Evolutionary conservation across 805 yeast species (phyloP), one percentile per base, ranked within the genome.

Genomic region (Candida krabiensis): DNA sequence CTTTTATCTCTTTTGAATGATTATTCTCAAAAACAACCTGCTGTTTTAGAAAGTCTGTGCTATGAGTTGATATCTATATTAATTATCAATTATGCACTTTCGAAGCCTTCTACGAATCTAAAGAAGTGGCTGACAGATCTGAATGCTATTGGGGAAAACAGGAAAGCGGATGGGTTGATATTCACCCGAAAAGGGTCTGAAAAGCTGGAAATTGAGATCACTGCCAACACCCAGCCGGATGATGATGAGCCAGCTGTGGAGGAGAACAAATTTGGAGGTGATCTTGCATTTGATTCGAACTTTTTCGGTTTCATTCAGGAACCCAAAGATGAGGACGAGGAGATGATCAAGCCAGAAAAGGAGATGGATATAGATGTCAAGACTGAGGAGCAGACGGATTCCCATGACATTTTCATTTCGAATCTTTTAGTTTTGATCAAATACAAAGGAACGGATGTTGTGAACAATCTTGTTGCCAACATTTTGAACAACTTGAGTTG

Each of bases 281-380:
- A 49, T 17, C 27, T 40, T 9, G 50, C 47, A 8, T 46, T 53
- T 30, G 63, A 60, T 24, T 40, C 53, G 4, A 55, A 50, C 17
- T 54, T 60, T 19, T 57, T 60, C 44, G 63, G 63, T 1, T 55
- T 57, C 34, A 52, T 58, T 9, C 50, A 55, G 29, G 63, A 58
- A 12, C 60, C 63, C 1, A 40, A 51, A 23, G 48, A 44, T 17
- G 47, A 6, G 18, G 28, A 41, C n/a, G 46, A 38, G 28, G 35
- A 40, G 25, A 29, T 23, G 14, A 29, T 16, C 12, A 28, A 26
- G 14, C 27, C 4, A 9, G 35, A 40, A n/a, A 33, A 40, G 4
- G 21, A 14, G 7, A 38, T 31, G 37, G 41, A 28, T n/a, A 15
- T 32, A 12, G 38, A 37, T 25, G 16, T 30, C 17, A 30, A 37